Evolutionary conservation across 2,329 filamentous ascomycete genomes (phyloP).

Genomic region (Scytalidium sp.): DNA sequence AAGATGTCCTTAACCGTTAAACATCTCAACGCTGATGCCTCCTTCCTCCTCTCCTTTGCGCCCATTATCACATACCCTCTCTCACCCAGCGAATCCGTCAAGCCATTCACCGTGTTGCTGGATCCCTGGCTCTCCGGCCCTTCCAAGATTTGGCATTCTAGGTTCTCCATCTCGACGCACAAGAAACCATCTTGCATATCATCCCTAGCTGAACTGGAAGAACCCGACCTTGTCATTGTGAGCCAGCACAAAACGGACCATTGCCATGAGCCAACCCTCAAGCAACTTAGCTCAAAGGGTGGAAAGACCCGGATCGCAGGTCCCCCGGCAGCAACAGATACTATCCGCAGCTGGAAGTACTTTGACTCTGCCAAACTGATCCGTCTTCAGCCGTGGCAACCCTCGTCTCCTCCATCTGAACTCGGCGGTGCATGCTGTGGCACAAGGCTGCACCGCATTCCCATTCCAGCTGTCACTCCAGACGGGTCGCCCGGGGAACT

Average conservation of each 20-base stretch:
- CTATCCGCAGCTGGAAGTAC: constrained; percentile 66
- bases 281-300: constrained; percentile 53
- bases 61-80: constrained; percentile 33
- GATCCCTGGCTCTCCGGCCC: constrained; percentile 68
- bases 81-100: constrained; percentile 32
- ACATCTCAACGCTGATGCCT: constrained; percentile 62
- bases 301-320: constrained; percentile 62
- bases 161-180: constrained; percentile 58
- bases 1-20: constrained; percentile 62
- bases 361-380: constrained; percentile 53
- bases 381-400: constrained; percentile 41
- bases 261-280: constrained; percentile 67
- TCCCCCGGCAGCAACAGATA: constrained; percentile 60
- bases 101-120: constrained; percentile 63
- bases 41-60: constrained; percentile 60
- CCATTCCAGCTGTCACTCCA: constrained; percentile 49
- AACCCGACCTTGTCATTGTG: constrained; percentile 55
- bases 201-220: constrained; percentile 50
- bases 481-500: constrained; percentile 61
- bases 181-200: constrained; percentile 53
- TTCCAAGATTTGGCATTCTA: constrained; percentile 57
- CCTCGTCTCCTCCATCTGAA: constrained; percentile 2
- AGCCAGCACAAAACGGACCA: constrained; percentile 66
- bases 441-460: constrained; percentile 37
- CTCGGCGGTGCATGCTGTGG: not conserved